phyloP scores from a whole-genome alignment of 2,329 filamentous ascomycete species.

The Talaromyces sp. region DNA sequence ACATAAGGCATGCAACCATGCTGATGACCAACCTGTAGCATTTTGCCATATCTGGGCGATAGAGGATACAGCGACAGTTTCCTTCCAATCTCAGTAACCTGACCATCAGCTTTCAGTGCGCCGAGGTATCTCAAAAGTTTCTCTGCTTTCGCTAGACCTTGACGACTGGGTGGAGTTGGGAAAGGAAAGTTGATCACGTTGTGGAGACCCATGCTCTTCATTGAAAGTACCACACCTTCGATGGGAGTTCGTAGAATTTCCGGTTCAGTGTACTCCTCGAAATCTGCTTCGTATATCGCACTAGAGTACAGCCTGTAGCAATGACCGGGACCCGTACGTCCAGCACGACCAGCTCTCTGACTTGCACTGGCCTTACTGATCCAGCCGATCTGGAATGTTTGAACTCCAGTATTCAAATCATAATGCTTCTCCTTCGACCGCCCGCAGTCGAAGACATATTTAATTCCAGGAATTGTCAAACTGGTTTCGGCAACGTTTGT shows the following conservation, averaged over 20 bases:
- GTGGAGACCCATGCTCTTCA: slow-evolving; percentile 91
- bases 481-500: slow-evolving; percentile 98
- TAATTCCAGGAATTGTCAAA: slow-evolving; percentile 90
- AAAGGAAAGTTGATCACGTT: slow-evolving; percentile 94
- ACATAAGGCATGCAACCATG: slow-evolving; percentile 81
- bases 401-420: slow-evolving; percentile 82
- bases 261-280: slow-evolving; percentile 78
- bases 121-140: slow-evolving; percentile 81
- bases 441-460: slow-evolving; percentile 94
- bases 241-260: slow-evolving; percentile 90
- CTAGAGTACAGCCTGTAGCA: slow-evolving; percentile 94
- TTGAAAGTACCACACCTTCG: slow-evolving; percentile 85
- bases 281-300: slow-evolving; percentile 84
- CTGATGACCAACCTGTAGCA: slow-evolving; percentile 81
- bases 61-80: slow-evolving; percentile 87
- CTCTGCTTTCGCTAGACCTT: slow-evolving; percentile 77
- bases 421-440: slow-evolving; percentile 89
- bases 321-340: slow-evolving; percentile 91
- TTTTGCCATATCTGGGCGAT: slow-evolving; percentile 84
- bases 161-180: slow-evolving; percentile 78
- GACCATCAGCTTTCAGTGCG: slow-evolving; percentile 67
- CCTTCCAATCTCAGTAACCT: slow-evolving; percentile 73
- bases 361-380: slow-evolving; percentile 95
- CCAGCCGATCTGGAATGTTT: slow-evolving; percentile 93
- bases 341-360: slow-evolving; percentile 88